A percentile compares a stretch with the other conserved stretches of the same genome.
Evolutionary conservation across 495 filamentous ascomycete species (phyloP).

Genomic region (Sporormia fimetaria): DNA sequence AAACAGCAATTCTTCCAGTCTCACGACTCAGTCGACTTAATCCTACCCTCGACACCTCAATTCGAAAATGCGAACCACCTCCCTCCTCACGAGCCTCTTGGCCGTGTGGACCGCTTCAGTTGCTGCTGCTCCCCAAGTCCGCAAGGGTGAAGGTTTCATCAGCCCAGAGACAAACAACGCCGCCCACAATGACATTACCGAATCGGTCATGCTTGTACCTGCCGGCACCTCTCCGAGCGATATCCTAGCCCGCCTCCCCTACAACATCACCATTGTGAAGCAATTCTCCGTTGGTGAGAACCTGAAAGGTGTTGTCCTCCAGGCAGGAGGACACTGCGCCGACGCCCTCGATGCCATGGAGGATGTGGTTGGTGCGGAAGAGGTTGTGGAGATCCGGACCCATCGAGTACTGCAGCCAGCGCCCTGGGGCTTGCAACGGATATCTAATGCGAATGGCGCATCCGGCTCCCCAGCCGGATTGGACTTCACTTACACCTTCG

Average conservation of each 20-base stretch:
- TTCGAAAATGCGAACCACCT: slow-evolving; percentile 17
- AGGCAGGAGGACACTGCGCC: slow-evolving; percentile 32
- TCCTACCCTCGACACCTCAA: background rate
- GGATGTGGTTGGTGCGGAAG: slow-evolving; percentile 34
- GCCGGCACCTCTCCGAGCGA: slow-evolving; percentile 22
- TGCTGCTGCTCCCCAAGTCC: slow-evolving; percentile 3
- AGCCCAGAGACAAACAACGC: slow-evolving; percentile 14
- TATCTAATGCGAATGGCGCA: slow-evolving; percentile 32
- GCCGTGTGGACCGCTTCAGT: slow-evolving; percentile 8
- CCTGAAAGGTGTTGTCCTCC: slow-evolving; percentile 33
- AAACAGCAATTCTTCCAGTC: slow-evolving; percentile 2
- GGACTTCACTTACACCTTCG: slow-evolving; percentile 37
- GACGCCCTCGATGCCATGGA: slow-evolving; percentile 31
- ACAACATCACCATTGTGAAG: slow-evolving; percentile 19
- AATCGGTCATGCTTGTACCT: slow-evolving; percentile 29
- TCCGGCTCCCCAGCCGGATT: slow-evolving; percentile 17
- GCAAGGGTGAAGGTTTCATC: slow-evolving; percentile 14
- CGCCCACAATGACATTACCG: slow-evolving; percentile 32
- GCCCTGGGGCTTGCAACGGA: slow-evolving; percentile 43
- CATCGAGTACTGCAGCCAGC: slow-evolving; percentile 19
- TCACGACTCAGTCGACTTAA: slow-evolving; percentile 2
- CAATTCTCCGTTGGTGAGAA: background rate
- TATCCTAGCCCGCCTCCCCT: slow-evolving; percentile 25
- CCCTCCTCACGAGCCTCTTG: slow-evolving; percentile 13
- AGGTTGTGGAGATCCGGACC: slow-evolving; percentile 13